Evolutionary conservation across 148 eudicot species (phyloP).

Genomic region (Vaccinium darrowii): DNA sequence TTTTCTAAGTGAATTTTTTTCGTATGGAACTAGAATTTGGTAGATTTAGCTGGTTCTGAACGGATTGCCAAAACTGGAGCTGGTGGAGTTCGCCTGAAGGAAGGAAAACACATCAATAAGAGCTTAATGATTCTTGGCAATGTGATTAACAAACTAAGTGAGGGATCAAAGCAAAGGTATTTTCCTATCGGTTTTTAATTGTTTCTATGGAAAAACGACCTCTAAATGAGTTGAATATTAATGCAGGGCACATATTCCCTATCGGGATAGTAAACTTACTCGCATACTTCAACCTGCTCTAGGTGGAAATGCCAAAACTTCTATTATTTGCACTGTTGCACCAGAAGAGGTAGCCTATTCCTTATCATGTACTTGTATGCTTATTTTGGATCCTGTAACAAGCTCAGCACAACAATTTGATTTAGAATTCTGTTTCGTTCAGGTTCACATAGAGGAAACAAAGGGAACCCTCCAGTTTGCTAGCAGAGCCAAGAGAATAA

Average conservation of each 20-base stretch:
- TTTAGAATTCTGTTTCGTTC: constrained; percentile 12
- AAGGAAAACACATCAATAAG: constrained; percentile 94
- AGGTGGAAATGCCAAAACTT: constrained; percentile 99
- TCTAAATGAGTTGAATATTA: constrained; percentile 15
- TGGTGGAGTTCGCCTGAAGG: constrained; percentile 91
- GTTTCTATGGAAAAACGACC: background rate
- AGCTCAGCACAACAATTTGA: constrained; percentile 14
- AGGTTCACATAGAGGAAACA: constrained; percentile 94
- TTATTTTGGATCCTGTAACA: background rate
- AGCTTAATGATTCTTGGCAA: constrained; percentile 96
- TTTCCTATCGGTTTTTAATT: constrained; percentile 6
- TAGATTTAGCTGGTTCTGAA: constrained; percentile 97
- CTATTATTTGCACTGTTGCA: constrained; percentile 93
- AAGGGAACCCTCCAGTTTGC: constrained; percentile 99
- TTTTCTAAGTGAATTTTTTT: constrained; percentile 9
- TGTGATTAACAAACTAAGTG: constrained; percentile 95
- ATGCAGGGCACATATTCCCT: constrained; percentile 93
- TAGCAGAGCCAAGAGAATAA: constrained; percentile 88
- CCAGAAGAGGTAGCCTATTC: constrained; percentile 77
- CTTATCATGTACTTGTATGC: constrained; percentile 2
- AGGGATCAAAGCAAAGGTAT: constrained; percentile 89
- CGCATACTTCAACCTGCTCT: constrained; percentile 98
- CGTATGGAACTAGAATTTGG: constrained; percentile 61
- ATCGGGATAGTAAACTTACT: constrained; percentile 96
- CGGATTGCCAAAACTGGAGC: constrained; percentile 98